These are phyloP conservation scores for Hordeum marinum DNA, from an alignment of 176 grass and related monocot species.

Conservation along the genomic window DNA sequence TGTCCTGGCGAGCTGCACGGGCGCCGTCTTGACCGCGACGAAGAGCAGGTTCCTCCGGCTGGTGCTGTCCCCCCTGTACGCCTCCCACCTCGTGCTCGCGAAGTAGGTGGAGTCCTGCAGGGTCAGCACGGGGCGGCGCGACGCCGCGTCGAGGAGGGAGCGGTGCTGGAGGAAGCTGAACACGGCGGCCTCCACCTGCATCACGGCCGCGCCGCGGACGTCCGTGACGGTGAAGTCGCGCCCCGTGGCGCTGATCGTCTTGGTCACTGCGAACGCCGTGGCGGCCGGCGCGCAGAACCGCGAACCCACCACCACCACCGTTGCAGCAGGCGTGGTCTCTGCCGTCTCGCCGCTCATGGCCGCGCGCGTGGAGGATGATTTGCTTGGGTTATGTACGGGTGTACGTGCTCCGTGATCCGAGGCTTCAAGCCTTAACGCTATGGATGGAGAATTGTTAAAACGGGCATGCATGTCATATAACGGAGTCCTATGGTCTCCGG, in stretches of 20 bases:
- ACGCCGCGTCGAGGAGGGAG: slow-evolving; percentile 33
- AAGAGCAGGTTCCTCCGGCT: slow-evolving; percentile 37
- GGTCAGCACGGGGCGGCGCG: slow-evolving; percentile 32
- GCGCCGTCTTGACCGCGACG: slow-evolving; percentile 10
- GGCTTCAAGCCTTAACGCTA: background rate
- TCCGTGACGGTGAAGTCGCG: slow-evolving; percentile 51
- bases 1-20: slow-evolving; percentile 26
- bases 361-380: background rate
- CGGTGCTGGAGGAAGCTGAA: slow-evolving; percentile 31
- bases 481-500: too few relatives aligned
- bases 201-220: slow-evolving; percentile 18
- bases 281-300: slow-evolving; percentile 37
- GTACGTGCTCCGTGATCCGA: background rate
- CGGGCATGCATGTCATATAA: background rate
- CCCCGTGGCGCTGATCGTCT: slow-evolving; percentile 31
- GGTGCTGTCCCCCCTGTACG: slow-evolving; percentile 46
- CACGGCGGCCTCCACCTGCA: slow-evolving; percentile 42
- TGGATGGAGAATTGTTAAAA: background rate
- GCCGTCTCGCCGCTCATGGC: background rate
- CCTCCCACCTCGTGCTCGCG: slow-evolving; percentile 23
- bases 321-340: background rate
- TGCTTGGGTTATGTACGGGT: background rate
- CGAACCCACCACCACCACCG: slow-evolving; percentile 16
- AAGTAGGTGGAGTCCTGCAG: slow-evolving; percentile 22
- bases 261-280: slow-evolving; percentile 43